Evolutionary conservation across 495 filamentous ascomycete species (phyloP).

Genomic region (Penicillium cosmopolitanum): DNA sequence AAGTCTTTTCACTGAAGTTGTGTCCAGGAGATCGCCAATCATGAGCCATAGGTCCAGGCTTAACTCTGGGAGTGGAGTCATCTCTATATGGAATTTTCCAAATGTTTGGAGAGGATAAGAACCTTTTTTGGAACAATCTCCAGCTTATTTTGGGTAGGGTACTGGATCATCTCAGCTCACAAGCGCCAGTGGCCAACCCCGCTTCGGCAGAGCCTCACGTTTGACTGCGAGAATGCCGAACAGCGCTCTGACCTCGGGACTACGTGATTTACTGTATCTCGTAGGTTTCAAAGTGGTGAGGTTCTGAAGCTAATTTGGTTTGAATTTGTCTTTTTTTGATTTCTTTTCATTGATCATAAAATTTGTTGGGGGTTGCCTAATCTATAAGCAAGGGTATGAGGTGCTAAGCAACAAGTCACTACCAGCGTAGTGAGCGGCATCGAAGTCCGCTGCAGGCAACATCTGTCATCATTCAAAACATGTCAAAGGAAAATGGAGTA

Average conservation of each 20-base stretch:
- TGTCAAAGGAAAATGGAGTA: conserved; percentile 4
- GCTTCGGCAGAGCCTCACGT: no score
- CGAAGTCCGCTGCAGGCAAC: conserved; percentile 12
- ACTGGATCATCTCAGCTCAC: no score
- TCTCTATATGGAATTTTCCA: neutral
- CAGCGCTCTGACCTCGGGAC: no score
- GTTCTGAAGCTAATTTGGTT: neutral
- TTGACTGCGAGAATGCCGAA: no score
- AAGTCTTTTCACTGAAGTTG: neutral
- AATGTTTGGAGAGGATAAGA: no score
- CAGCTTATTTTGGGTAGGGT: no score
- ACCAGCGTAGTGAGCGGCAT: neutral
- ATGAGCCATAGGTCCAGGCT: conserved; percentile 5
- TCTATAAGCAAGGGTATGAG: neutral
- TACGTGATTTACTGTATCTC: no score
- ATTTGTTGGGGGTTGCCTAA: neutral
- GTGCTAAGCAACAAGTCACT: neutral
- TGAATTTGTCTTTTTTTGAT: neutral
- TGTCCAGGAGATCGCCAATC: neutral
- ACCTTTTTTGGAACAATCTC: no score
- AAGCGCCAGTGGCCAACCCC: no score
- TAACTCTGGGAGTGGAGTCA: neutral
- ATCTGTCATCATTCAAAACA: conserved; percentile 25
- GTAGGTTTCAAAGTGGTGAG: no score
- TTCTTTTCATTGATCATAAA: conserved; percentile 8